Evolutionary conservation across 176 grass and related monocot genomes (phyloP).

Genomic region (Phragmites australis): DNA sequence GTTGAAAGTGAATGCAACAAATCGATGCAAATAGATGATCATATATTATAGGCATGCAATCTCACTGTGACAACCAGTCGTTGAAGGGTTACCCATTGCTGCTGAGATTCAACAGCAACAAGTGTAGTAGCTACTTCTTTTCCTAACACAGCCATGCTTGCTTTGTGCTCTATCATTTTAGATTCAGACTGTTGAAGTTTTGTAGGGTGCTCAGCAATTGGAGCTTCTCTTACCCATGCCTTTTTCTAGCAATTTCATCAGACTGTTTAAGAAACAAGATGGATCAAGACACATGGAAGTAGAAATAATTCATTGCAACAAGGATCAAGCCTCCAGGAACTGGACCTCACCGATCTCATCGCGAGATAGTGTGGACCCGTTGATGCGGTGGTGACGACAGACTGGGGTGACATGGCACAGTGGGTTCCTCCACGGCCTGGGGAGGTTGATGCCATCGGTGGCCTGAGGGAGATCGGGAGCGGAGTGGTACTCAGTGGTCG

Average conservation of each 20-base stretch:
- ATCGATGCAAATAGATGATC: neutral
- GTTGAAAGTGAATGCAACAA: neutral
- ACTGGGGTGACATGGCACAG: no score
- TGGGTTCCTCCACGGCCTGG: no score
- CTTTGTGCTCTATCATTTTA: constrained; percentile 89
- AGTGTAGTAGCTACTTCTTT: constrained; percentile 85
- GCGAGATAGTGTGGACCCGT: no score
- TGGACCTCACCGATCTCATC: no score
- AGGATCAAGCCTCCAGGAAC: neutral
- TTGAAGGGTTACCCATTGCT: constrained; percentile 80
- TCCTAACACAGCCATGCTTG: constrained; percentile 84
- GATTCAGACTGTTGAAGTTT: constrained; percentile 76
- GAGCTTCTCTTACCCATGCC: constrained; percentile 76
- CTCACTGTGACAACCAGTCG: constrained; percentile 73
- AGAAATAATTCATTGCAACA: constrained; percentile 18
- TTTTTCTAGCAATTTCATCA: constrained; percentile 82
- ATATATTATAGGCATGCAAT: constrained; percentile 16
- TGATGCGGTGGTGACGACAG: no score
- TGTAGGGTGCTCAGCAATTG: constrained; percentile 69
- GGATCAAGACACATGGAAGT: constrained; percentile 18
- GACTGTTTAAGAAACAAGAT: constrained; percentile 59
- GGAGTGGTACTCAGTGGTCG: no score
- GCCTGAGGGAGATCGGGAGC: no score
- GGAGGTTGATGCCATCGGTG: no score
- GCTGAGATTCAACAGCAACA: constrained; percentile 77